Evolutionary conservation across 2,329 filamentous ascomycete species (phyloP).

Genomic region (Beauveria australis): DNA sequence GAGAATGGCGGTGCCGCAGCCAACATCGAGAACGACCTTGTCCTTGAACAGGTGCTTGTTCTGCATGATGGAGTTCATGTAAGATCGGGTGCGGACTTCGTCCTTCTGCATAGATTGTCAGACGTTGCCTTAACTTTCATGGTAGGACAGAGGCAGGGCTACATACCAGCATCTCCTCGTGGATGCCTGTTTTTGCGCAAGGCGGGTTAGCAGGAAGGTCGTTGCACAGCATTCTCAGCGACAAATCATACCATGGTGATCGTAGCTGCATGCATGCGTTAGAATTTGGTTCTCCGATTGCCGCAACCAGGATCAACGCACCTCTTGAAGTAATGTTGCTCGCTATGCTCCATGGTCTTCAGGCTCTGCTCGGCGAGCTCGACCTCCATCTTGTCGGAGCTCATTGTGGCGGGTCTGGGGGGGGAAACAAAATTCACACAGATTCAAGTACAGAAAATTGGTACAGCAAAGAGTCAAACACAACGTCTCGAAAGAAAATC

Average conservation of each 20-base stretch:
- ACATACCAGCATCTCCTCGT: constrained; percentile 96
- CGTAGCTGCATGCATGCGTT: constrained; percentile 59
- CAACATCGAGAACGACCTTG: constrained; percentile 85
- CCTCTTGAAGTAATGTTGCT: constrained; percentile 99
- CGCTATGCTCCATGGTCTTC: constrained; percentile 77
- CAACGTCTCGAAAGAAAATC: not conserved
- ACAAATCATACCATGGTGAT: constrained; percentile 73
- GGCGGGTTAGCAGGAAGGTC: not conserved
- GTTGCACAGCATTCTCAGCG: constrained; percentile 11
- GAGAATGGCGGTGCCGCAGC: constrained; percentile 94
- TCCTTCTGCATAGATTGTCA: constrained; percentile 64
- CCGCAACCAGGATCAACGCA: constrained; percentile 28
- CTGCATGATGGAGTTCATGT: constrained; percentile 95
- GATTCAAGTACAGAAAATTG: not conserved
- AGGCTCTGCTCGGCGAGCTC: constrained; percentile 54
- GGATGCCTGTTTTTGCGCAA: constrained; percentile 57
- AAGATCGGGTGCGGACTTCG: constrained; percentile 91
- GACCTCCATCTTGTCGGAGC: constrained; percentile 48
- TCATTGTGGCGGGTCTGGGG: constrained; percentile 28
- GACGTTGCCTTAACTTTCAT: constrained; percentile 7
- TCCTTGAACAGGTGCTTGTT: constrained; percentile 89
- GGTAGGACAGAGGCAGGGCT: constrained; percentile 9
- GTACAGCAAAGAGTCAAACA: not conserved
- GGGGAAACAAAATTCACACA: not conserved
- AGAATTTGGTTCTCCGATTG: constrained; percentile 20